Conservation (phyloP, 1,284 basidiomycete species). For the Pseudozyma sp. region DNA sequence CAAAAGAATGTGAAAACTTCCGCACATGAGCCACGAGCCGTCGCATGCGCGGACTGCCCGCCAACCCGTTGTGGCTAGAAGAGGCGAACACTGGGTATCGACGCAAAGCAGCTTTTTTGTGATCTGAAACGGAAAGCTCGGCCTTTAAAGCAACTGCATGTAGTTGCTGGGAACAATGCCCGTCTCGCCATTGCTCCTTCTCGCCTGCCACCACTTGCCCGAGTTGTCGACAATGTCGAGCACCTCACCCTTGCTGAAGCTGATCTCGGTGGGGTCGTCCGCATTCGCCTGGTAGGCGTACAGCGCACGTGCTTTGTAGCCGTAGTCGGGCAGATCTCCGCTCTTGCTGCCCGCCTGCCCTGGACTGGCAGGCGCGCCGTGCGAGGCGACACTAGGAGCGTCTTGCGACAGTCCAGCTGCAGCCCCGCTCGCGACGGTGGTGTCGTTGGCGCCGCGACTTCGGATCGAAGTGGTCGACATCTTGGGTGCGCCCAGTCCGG, state of each 20-base stretch:
- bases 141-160: conserved; percentile 57
- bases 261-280: conserved; percentile 96
- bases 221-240: conserved; percentile 93
- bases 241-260: conserved; percentile 91
- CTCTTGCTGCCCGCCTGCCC: conserved; percentile 6
- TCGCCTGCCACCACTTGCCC: conserved; percentile 82
- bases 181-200: conserved; percentile 81
- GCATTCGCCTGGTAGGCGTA: conserved; percentile 90
- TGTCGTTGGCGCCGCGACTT: conserved; percentile 22
- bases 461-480: conserved; percentile 37
- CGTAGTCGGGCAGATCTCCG: conserved; percentile 50
- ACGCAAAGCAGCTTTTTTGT: conserved; percentile 4
- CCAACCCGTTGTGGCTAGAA: too few species aligned
- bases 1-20: too few species aligned
- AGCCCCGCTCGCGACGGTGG: neutral
- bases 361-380: conserved; percentile 22
- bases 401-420: conserved; percentile 26
- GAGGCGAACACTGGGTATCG: conserved; percentile 6
- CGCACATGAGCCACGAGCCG: too few species aligned
- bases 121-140: too few species aligned
- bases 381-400: conserved; percentile 37
- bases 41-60: too few species aligned
- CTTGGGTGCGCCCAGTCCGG: conserved; percentile 41
- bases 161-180: conserved; percentile 74
- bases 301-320: conserved; percentile 84